Conservation (phyloP, 169 alveolate species). For the Babesia bovis region DNA sequence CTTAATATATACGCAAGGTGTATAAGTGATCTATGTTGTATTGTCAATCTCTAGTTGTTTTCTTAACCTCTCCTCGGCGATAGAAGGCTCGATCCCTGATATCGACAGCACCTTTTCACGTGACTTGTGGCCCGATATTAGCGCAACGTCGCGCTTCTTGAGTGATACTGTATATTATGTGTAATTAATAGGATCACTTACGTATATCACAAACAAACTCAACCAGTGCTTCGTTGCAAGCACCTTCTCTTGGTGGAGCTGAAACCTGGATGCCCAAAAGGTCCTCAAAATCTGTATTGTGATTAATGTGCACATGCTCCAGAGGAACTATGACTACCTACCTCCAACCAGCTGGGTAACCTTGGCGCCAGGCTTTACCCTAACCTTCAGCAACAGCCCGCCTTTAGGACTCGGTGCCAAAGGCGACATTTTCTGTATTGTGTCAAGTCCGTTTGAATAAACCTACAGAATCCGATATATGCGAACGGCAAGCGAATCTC, state of each 20-base stretch:
- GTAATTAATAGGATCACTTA: constrained; percentile 20
- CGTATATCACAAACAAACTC: constrained; percentile 74
- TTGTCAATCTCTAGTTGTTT: constrained; percentile 11
- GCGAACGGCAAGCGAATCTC: no score
- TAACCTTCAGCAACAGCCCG: constrained; percentile 41
- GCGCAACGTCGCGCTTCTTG: constrained; percentile 78
- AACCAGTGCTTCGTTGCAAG: constrained; percentile 82
- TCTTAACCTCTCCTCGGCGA: constrained; percentile 18
- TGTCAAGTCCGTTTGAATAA: no score
- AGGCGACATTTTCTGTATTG: constrained; percentile 15
- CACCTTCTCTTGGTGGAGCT: constrained; percentile 88
- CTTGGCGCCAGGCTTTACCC: constrained; percentile 66
- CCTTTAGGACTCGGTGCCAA: constrained; percentile 26
- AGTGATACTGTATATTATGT: constrained; percentile 59
- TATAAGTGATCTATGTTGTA: neutral
- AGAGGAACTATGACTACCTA: neutral
- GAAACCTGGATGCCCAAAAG: constrained; percentile 79
- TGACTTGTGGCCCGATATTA: constrained; percentile 84
- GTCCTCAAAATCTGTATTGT: constrained; percentile 55
- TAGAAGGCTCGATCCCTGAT: constrained; percentile 12
- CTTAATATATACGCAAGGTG: no score
- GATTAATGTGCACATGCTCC: no score
- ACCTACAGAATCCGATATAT: no score
- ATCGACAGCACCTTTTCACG: constrained; percentile 76
- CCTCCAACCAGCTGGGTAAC: constrained; percentile 56